Base-by-base conservation (phyloP, 2,329 filamentous ascomycete species). In the Colletotrichum magnum region DNA sequence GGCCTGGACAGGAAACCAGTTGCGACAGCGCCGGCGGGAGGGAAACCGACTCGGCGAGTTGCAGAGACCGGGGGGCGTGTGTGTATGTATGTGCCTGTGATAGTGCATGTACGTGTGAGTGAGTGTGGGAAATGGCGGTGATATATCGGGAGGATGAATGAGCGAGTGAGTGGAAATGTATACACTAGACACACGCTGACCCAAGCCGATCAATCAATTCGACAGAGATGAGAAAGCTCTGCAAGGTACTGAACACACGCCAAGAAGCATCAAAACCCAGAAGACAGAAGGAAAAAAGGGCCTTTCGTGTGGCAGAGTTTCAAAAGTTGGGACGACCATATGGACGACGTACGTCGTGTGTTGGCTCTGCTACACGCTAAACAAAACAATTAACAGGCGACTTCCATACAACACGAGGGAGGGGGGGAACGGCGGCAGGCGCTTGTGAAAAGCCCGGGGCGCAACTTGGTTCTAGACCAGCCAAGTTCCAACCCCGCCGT, bases 311-410 rank as follows among this genome's bases (percentile, higher is more conserved):
- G 28, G 39, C 41, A 59, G 60, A 54, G 60, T 68, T 68, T 64
- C 65, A 41, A 64, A 54, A 68, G 47, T 54, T 64, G 60, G 28
- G 65, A 68, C 41, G 65, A 64, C 58, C 60, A 64, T 48, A 56
- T 64, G 36, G 48, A 24, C 39, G 53, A 51, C 51, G 47, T 47
- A 51, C 51, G 47, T 47, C 43, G 58, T 52, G 58, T 43, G 5
- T 12, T 26, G 47, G 16, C 45, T 6, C 45, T 52, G 64, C 59
- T 53, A 68, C 45, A 53, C 59, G 52, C 59, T 41, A 64, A 39
- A 13, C 18, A 53, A 18, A 24, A 24, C 58, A 52, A 47, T 43
- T 28, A 45, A 51, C 10, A 26, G 51, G 47, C 47, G 6, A 47
- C 45, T 6, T 47, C 18, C 28, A 32, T 36, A 36, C 32, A 7